Evolutionary conservation across 805 yeast species (phyloP).

Genomic region (Kazachstania africana): DNA sequence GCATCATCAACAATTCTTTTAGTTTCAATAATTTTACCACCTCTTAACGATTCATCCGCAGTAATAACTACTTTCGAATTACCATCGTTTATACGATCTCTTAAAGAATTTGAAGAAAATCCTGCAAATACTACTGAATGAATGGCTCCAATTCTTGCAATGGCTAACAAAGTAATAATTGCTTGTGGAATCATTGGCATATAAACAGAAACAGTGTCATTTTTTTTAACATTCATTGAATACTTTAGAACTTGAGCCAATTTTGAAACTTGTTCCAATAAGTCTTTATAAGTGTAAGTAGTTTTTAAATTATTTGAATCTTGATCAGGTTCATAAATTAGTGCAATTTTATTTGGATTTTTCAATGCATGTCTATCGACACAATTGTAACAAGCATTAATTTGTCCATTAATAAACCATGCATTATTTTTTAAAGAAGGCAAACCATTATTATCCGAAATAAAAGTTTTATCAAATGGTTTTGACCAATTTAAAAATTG

Average conservation of each 20-base stretch:
- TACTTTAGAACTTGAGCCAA: constrained; percentile 57
- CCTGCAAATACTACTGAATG: constrained; percentile 85
- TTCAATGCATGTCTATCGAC: constrained; percentile 71
- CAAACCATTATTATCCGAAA: constrained; percentile 28
- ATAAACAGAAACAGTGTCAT: constrained; percentile 79
- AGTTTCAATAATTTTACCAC: constrained; percentile 70
- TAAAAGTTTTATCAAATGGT: constrained; percentile 47
- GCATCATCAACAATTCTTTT: constrained; percentile 80
- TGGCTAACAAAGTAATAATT: constrained; percentile 61
- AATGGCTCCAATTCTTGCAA: constrained; percentile 69
- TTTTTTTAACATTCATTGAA: constrained; percentile 57
- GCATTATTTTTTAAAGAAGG: constrained; percentile 40
- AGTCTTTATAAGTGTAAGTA: constrained; percentile 63
- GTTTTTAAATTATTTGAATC: constrained; percentile 41
- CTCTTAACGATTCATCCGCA: constrained; percentile 73
- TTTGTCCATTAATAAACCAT: constrained; percentile 72
- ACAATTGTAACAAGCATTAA: constrained; percentile 72
- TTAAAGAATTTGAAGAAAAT: constrained; percentile 58
- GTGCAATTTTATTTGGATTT: constrained; percentile 61
- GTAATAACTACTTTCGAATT: constrained; percentile 63
- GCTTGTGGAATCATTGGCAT: constrained; percentile 84
- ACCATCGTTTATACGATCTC: constrained; percentile 65
- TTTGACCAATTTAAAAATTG: constrained; percentile 70
- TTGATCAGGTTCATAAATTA: constrained; percentile 75
- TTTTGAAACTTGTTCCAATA: constrained; percentile 56